Conservation (phyloP, 2,329 filamentous ascomycete genomes). For the Monilinia laxa region DNA sequence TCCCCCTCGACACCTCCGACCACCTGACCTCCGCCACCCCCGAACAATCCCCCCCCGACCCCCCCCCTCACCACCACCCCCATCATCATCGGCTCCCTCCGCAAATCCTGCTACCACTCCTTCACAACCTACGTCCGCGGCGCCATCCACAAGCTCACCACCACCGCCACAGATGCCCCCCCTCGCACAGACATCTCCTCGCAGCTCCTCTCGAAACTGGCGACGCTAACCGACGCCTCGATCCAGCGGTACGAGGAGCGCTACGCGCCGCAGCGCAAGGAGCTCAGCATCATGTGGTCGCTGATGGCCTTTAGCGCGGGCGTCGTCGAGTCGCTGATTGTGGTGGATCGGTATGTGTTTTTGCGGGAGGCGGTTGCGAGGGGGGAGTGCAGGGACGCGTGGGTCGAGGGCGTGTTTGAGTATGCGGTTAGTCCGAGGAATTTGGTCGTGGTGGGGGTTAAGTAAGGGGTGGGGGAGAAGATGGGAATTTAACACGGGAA, state of each 20-base stretch:
- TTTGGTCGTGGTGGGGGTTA: slow-evolving; percentile 88
- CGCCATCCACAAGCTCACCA: slow-evolving; percentile 71
- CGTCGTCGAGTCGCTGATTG: slow-evolving; percentile 86
- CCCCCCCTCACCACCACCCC: slow-evolving; percentile 61
- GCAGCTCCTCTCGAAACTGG: slow-evolving; percentile 65
- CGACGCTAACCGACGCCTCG: slow-evolving; percentile 68
- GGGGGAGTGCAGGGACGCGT: slow-evolving; percentile 68
- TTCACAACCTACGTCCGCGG: slow-evolving; percentile 78
- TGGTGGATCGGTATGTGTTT: slow-evolving; percentile 86
- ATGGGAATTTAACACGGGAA: neutral
- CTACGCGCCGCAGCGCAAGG: slow-evolving; percentile 68
- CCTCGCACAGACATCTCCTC: slow-evolving; percentile 49
- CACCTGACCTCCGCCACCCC: neutral
- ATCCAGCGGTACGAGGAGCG: slow-evolving; percentile 66
- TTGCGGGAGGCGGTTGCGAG: slow-evolving; percentile 74
- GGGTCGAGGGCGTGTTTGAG: slow-evolving; percentile 94
- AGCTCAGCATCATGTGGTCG: slow-evolving; percentile 85
- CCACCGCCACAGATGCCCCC: neutral
- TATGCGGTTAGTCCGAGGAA: slow-evolving; percentile 85
- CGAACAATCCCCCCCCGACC: too few relatives aligned
- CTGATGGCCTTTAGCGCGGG: slow-evolving; percentile 94
- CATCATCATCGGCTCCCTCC: slow-evolving; percentile 81
- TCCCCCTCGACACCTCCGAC: neutral
- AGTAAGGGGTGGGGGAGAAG: slow-evolving; percentile 42
- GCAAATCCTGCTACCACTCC: slow-evolving; percentile 74